Evolutionary conservation across 208 protist genomes (phyloP), one percentile per base, ranked within the genome.

Genomic region (Leishmania gerbilli): DNA sequence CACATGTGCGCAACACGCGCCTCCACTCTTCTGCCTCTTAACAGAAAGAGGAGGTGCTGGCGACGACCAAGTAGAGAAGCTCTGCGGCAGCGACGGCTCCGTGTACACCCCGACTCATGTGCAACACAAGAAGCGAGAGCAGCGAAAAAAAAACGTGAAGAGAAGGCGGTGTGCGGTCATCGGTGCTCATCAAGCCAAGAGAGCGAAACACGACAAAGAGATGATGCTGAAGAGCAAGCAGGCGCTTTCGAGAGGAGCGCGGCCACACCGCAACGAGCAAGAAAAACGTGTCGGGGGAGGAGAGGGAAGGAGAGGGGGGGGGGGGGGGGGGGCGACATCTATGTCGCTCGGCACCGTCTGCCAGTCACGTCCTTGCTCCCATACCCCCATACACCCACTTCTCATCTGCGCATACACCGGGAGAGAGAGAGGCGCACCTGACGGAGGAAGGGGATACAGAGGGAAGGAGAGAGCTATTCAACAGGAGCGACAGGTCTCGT

Each of bases 391-490:
- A n/a, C 40, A 19, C 68, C 21, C 42, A 34, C 11, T 15, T 19
- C 68, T 4, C 27, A 53, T 13, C 45, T 37, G 51, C 8, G 13
- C 13, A 53, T 31, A 17, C 9, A 62, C 53, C 60, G 11, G 56
- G 71, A 56, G n/a, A 79, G 34, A 37, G 58, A 31, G 74, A 31
- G 45, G 55, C 2, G 47, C 19, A 71, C 55, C 55, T 74, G 56
- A 60, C n/a, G 40, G 55, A 76, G 47, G 58, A 64, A 74, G 45
- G 17, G 51, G 11, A 69, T 40, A 62, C 67, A 19, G 45, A 72
- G 49, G 74, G 37, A 62, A 69, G 76, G 74, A n/a, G 62, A 37
- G 58, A 51, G 62, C 31, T 37, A 80, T 53, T 55, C 49, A 56
- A 62, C n/a, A 31, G 55, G 7, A 45, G 49, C 11, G 27, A 42